Evolutionary conservation across 2,329 filamentous ascomycete genomes (phyloP), one percentile per base, ranked within the genome.

Genomic region (Trichoderma oligosporum): DNA sequence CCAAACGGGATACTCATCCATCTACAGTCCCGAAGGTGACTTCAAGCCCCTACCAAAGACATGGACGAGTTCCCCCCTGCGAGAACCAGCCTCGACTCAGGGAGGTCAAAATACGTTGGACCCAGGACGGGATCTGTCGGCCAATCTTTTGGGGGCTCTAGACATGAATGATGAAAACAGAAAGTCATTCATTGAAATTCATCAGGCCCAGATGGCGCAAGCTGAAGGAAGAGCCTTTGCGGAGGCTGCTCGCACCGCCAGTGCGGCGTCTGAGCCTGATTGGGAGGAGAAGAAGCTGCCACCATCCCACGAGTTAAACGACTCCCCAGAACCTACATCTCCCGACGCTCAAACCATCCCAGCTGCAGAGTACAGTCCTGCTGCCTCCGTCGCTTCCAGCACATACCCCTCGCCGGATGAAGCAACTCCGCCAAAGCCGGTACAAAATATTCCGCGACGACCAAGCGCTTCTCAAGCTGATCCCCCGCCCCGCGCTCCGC

Each of bases 211-310:
- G 65, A 84, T 86, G 78, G 78, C 82, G 35, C 72, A 80, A 63
- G 82, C 79, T 4, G 84, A 86, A 66, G 83, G 81, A 2, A 75
- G 76, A 64, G 83, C 82, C 7, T 78, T 86, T 61, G 76, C 81
- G 7, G 76, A 81, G 58, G 81, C 81, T 46, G 70, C 65, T 53
- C 69, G 64, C 35, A 68, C 64, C 44, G 69, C 67, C 60, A 74
- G 67, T 57, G 67, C 66, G 16, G 68, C 70, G 12, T 68, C 70
- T 7, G 65, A 68, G 8, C 66, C 68, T 14, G 65, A 69, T 8
- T 70, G 71, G 70, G 71, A 69, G 16, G 67, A 69, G 16, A 61
- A 48, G 31, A 61, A 63, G 29, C 57, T 60, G 7, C 60, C 63
- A 7, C 45, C 62, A 4, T 58, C 62, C 8, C 45, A 46, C 9